These are phyloP conservation scores for Podospora tetraspora DNA, from an alignment of 495 filamentous ascomycete genomes.

Conservation along the genomic window DNA sequence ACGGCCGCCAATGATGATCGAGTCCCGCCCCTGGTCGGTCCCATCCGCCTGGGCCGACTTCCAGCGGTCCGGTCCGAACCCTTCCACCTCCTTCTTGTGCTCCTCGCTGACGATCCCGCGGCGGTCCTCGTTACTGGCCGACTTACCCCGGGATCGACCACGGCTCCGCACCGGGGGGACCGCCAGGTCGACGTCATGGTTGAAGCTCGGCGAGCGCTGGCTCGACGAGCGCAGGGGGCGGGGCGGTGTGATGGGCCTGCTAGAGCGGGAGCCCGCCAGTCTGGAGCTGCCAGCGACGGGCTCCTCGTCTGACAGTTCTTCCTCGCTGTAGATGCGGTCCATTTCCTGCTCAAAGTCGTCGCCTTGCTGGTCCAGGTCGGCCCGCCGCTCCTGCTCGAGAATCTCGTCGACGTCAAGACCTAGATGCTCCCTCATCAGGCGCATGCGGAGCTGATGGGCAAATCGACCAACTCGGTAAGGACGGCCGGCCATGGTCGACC, in stretches of 20 bases:
- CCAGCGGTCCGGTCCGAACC: conserved; percentile 67
- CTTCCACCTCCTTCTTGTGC: conserved; percentile 71
- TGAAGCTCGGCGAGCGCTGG: conserved; percentile 60
- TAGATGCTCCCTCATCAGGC: conserved; percentile 95
- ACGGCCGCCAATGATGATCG: conserved; percentile 52
- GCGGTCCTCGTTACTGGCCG: conserved; percentile 26
- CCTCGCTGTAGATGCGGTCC: conserved; percentile 46
- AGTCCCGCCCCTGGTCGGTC: conserved; percentile 58
- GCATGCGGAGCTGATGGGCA: conserved; percentile 85
- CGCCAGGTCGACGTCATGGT: conserved; percentile 75
- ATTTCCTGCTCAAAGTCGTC: conserved; percentile 49
- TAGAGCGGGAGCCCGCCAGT: conserved; percentile 10
- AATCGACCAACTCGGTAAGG: conserved; percentile 88
- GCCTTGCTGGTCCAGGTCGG: conserved; percentile 46
- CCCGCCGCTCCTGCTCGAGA: conserved; percentile 69
- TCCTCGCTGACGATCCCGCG: conserved; percentile 44
- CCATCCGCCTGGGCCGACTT: conserved; percentile 52
- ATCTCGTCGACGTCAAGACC: conserved; percentile 91
- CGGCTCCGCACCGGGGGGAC: conserved; percentile 55
- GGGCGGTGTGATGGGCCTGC: conserved; percentile 15
- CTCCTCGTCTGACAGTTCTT: conserved; percentile 25
- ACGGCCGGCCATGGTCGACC: conserved; percentile 83
- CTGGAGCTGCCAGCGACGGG: conserved; percentile 28
- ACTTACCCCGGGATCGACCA: conserved; percentile 33
- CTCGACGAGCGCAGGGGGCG: neutral